A percentile compares a stretch with the other conserved stretches of the same genome.
Evolutionary conservation across 1,284 basidiomycete species (phyloP).

Genomic region (Puccinia triticina): DNA sequence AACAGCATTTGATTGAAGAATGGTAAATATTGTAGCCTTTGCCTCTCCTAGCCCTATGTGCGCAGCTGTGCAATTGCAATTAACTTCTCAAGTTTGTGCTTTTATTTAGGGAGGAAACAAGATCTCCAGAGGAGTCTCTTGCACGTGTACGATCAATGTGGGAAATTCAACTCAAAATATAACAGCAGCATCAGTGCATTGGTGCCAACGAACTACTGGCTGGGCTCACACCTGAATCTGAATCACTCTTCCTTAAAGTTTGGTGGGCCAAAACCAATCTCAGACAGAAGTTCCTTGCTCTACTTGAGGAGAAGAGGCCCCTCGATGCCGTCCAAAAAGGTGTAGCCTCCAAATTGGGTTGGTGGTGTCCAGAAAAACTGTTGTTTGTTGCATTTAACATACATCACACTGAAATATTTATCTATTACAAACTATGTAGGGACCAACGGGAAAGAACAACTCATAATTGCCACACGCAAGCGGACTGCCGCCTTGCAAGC

Average conservation of each 20-base stretch:
- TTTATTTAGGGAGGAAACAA: neutral
- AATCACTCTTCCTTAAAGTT: neutral
- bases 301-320: slow-evolving; percentile 1
- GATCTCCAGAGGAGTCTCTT: neutral
- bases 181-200: neutral
- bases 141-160: neutral
- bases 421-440: slow-evolving; percentile 11
- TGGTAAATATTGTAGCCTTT: neutral
- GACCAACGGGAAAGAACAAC: slow-evolving; percentile 20
- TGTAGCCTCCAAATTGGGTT: slow-evolving; percentile 12
- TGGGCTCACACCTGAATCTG: neutral
- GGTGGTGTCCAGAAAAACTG: neutral
- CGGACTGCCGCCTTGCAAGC: neutral
- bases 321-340: slow-evolving; percentile 4
- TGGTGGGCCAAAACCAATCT: slow-evolving; percentile 32
- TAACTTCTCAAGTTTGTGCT: too few species aligned
- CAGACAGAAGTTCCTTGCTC: neutral
- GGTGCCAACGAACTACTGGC: neutral
- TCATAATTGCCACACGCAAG: neutral
- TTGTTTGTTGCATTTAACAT: too few species aligned
- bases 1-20: neutral
- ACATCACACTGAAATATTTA: too few species aligned
- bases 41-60: too few species aligned
- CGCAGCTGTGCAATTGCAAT: too few species aligned
- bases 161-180: neutral